A percentile compares a stretch with the other conserved stretches of the same genome.
Conservation (phyloP, 108 stramenopile genomes). For the Craspedostauros australis region DNA sequence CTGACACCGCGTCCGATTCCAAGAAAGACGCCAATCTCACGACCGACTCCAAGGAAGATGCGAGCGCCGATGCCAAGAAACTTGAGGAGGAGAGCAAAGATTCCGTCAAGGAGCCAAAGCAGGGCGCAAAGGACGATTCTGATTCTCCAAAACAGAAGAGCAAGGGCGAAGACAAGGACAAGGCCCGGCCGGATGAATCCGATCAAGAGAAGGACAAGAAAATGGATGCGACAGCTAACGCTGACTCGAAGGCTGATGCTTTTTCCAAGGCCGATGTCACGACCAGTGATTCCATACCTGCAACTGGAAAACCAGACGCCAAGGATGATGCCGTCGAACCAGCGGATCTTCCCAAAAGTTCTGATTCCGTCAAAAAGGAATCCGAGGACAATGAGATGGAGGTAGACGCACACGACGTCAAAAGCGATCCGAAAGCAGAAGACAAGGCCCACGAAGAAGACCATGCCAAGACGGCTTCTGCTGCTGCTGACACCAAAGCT, state of each 20-base stretch:
- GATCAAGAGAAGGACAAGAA: background rate
- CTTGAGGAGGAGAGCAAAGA: background rate
- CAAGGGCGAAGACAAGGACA: background rate
- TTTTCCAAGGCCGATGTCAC: background rate
- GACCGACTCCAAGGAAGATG: no score
- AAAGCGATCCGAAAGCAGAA: no score
- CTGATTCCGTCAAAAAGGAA: background rate
- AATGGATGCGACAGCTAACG: background rate
- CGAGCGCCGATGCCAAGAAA: background rate
- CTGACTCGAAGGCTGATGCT: background rate
- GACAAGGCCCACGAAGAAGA: no score
- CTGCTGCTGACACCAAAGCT: no score
- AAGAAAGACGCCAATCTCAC: background rate
- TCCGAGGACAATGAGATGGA: conserved; percentile 1
- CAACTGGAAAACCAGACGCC: no score
- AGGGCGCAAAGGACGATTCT: background rate
- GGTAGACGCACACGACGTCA: no score
- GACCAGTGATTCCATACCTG: background rate
- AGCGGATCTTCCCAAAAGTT: background rate
- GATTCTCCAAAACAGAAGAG: background rate
- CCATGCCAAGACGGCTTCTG: no score
- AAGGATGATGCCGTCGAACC: background rate
- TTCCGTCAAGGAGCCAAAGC: background rate
- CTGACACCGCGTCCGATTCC: background rate
- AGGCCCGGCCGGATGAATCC: background rate